Percentiles rank a stretch among this genome's conserved stretches.
Evolutionary conservation across 202 grass and related monocot species (phyloP).

Genomic region (Schoenoplectus triqueter): DNA sequence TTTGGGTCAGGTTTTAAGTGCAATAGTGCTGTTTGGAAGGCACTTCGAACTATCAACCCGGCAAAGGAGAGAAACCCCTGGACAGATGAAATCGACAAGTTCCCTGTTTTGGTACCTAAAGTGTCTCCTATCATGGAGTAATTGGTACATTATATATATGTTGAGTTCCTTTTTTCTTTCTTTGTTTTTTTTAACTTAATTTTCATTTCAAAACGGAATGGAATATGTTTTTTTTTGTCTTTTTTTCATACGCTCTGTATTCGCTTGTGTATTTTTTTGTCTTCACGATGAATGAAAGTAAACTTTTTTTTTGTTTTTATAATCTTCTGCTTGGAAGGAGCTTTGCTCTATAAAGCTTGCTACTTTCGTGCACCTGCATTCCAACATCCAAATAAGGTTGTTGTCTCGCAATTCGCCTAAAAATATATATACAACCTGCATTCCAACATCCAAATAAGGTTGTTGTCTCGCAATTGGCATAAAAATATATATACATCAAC

Average conservation of each 20-base stretch:
- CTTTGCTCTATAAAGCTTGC: background rate
- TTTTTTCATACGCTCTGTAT: too few species aligned
- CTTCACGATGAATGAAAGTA: too few species aligned
- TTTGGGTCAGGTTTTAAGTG: conserved; percentile 70
- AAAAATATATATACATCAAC: too few species aligned
- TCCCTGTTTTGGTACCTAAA: conserved; percentile 59
- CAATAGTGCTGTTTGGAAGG: conserved; percentile 67
- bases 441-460: too few species aligned
- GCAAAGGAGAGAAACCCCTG: conserved; percentile 55
- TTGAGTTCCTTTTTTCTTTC: background rate
- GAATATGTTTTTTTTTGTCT: background rate
- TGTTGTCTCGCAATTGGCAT: too few species aligned
- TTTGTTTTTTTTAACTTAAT: too few species aligned
- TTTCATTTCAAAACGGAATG: background rate
- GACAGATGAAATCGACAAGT: conserved; percentile 58
- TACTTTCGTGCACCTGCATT: too few species aligned
- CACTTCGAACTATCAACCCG: conserved; percentile 63
- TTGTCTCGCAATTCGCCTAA: too few species aligned
- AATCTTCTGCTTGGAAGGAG: background rate
- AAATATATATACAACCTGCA: too few species aligned
- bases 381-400: too few species aligned
- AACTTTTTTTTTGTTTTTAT: too few species aligned
- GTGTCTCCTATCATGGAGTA: conserved; percentile 38
- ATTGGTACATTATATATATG: background rate
- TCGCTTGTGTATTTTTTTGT: too few species aligned